phyloP scores from a whole-genome alignment of 495 filamentous ascomycete species.

The Tricharina praecox region DNA sequence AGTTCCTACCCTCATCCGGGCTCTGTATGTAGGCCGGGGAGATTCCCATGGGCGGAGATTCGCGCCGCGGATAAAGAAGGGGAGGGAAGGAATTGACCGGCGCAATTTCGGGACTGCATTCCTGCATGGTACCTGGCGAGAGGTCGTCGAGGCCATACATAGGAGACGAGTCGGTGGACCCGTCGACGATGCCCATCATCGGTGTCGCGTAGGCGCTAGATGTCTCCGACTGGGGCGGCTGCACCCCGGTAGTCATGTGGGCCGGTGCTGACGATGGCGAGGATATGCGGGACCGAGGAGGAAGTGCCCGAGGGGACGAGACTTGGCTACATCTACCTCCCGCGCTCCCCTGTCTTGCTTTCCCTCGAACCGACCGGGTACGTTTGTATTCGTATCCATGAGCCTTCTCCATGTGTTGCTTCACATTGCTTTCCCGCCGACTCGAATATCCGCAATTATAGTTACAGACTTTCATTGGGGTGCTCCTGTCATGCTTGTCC shows the following conservation, averaged over 20 bases:
- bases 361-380: slow-evolving; percentile 42
- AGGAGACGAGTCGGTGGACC: background rate
- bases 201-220: background rate
- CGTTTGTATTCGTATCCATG: slow-evolving; percentile 81
- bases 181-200: background rate
- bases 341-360: too few relatives aligned
- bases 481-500: slow-evolving; percentile 75
- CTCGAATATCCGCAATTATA: slow-evolving; percentile 86
- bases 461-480: slow-evolving; percentile 62
- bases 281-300: too few relatives aligned
- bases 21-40: too few relatives aligned
- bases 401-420: slow-evolving; percentile 98
- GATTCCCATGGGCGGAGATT: too few relatives aligned
- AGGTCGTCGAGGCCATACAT: background rate
- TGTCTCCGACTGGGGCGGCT: background rate
- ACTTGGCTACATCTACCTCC: too few relatives aligned
- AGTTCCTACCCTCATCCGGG: too few relatives aligned
- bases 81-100: background rate
- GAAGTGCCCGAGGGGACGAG: too few relatives aligned
- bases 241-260: too few relatives aligned
- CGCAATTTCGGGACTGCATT: background rate
- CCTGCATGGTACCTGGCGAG: background rate
- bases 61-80: too few relatives aligned
- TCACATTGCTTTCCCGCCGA: slow-evolving; percentile 94
- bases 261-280: too few relatives aligned